Conservation (phyloP, 441 rosid genomes). For the Bruguiera hainesii region DNA sequence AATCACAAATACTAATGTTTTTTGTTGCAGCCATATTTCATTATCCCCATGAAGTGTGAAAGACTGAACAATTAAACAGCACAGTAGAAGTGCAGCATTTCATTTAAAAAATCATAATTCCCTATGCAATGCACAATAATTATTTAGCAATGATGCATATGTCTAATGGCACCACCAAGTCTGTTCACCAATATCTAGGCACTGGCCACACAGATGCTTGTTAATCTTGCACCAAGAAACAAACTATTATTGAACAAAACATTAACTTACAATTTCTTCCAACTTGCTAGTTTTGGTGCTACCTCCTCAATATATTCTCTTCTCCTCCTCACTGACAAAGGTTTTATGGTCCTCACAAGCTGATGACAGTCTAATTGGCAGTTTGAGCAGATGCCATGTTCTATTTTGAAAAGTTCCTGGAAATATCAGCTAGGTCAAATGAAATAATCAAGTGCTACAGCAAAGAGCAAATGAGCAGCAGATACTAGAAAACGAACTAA, state of each 20-base stretch:
- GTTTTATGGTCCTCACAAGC: conserved; percentile 64
- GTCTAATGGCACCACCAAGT: not conserved
- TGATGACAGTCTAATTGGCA: conserved; percentile 88
- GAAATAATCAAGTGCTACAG: conserved; percentile 4
- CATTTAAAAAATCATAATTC: not conserved
- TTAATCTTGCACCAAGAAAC: not conserved
- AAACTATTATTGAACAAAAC: too few relatives aligned
- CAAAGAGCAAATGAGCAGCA: not conserved
- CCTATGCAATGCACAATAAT: conserved; percentile 2
- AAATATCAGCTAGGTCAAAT: conserved; percentile 19
- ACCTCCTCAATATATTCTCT: conserved; percentile 47
- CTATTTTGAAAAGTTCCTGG: conserved; percentile 89
- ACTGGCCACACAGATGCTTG: not conserved
- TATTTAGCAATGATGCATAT: conserved; percentile 1
- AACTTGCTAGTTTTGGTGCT: conserved; percentile 66
- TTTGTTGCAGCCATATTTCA: not conserved
- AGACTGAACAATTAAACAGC: conserved; percentile 13
- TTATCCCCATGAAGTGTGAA: not conserved
- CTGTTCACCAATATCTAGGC: not conserved
- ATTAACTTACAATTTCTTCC: conserved; percentile 61
- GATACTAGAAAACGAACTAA: not conserved
- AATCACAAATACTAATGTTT: not conserved
- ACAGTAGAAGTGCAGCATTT: not conserved
- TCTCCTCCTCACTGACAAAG: conserved; percentile 66
- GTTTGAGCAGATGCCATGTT: conserved; percentile 77